phyloP scores from a whole-genome alignment of 192 early-diverging fungal genomes.

The Umbelopsis vinacea region DNA sequence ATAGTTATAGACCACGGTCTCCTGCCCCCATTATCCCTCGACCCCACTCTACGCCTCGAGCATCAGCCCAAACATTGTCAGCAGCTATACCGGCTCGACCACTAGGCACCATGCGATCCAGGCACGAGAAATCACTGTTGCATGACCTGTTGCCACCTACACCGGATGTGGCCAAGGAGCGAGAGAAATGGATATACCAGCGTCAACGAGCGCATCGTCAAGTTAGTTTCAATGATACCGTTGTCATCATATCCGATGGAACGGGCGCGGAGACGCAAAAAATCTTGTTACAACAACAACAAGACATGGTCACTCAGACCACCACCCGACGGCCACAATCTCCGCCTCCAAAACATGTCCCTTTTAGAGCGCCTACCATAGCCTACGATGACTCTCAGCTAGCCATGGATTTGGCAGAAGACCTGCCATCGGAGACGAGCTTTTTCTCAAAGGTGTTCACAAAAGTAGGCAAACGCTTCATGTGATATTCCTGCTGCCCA shows the following conservation, averaged over 20 bases:
- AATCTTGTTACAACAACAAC: not conserved
- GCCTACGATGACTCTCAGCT: slow-evolving; percentile 13
- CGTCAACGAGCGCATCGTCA: not conserved
- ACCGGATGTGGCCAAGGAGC: slow-evolving; percentile 7
- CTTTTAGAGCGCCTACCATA: slow-evolving; percentile 9
- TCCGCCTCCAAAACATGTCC: slow-evolving; percentile 20
- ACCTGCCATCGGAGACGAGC: not conserved
- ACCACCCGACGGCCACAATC: slow-evolving; percentile 2
- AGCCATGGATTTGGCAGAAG: slow-evolving; percentile 16
- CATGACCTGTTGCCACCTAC: slow-evolving; percentile 1
- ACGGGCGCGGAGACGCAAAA: slow-evolving; percentile 17
- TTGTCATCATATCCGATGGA: slow-evolving; percentile 13
- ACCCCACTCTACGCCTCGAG: not conserved
- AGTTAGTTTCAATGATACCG: slow-evolving; percentile 19
- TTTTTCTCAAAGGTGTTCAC: slow-evolving; percentile 1
- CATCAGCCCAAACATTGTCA: not conserved
- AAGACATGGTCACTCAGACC: not conserved
- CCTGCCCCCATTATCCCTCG: not conserved
- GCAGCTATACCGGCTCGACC: not conserved
- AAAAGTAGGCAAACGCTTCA: slow-evolving; percentile 5
- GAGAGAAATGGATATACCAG: slow-evolving; percentile 2
- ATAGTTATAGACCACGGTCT: not conserved
- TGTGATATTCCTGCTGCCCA: not conserved
- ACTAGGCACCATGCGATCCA: not conserved
- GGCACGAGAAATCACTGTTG: not conserved